Percentiles rank a stretch among this genome's conserved stretches.
These are phyloP conservation scores for Didymella keratinophila DNA, from an alignment of 2,329 filamentous ascomycete genomes.

Conservation along the genomic window DNA sequence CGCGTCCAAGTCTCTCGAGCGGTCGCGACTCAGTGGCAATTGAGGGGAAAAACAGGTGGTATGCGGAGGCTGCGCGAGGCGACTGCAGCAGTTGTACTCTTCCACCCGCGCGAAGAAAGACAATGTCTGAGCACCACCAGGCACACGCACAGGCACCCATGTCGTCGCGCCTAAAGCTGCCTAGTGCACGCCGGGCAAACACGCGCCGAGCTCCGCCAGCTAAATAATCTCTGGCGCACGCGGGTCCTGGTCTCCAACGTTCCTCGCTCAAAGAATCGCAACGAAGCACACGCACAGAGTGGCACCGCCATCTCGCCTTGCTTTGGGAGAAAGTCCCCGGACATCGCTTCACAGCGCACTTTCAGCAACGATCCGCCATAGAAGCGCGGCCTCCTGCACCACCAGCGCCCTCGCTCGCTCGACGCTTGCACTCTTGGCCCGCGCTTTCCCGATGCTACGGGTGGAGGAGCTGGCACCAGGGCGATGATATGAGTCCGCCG, in stretches of 20 bases:
- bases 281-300: constrained; percentile 93
- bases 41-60: not conserved
- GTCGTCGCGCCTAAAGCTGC: constrained; percentile 31
- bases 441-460: constrained; percentile 26
- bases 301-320: constrained; percentile 54
- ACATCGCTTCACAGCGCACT: constrained; percentile 69
- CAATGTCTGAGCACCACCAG: constrained; percentile 28
- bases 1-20: constrained; percentile 11
- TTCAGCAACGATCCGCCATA: constrained; percentile 99
- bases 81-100: constrained; percentile 19
- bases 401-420: constrained; percentile 56
- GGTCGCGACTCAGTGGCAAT: constrained; percentile 1
- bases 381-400: constrained; percentile 83
- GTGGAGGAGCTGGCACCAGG: constrained; percentile 63
- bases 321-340: constrained; percentile 99
- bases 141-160: constrained; percentile 36
- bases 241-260: constrained; percentile 59
- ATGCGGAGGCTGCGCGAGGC: constrained; percentile 10
- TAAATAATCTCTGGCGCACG: constrained; percentile 32
- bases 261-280: constrained; percentile 99
- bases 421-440: constrained; percentile 60
- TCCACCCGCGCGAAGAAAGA: constrained; percentile 28
- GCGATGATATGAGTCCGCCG: constrained; percentile 90
- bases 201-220: constrained; percentile 25
- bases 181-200: constrained; percentile 30